phyloP scores from a whole-genome alignment of 2,329 filamentous ascomycete genomes.

The Lasiodiplodia gonubiensis region DNA sequence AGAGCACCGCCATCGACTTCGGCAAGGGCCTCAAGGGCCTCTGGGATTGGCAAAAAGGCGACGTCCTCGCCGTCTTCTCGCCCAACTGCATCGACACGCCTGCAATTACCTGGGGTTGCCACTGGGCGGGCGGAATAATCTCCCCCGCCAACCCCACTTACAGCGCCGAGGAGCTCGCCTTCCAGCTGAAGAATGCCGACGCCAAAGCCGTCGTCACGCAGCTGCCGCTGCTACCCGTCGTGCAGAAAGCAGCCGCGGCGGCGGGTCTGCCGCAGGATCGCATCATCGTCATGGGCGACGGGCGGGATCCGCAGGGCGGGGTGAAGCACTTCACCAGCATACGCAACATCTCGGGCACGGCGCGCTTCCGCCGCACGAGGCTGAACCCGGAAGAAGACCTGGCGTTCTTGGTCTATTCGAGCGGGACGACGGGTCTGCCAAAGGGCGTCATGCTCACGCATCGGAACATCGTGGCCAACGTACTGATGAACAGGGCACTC shows the following conservation, averaged over 20 bases:
- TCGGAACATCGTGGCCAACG: constrained; percentile 79
- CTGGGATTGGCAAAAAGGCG: constrained; percentile 81
- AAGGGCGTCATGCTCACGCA: constrained; percentile 92
- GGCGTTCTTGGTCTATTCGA: constrained; percentile 86
- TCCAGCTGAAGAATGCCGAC: constrained; percentile 79
- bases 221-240: constrained; percentile 66
- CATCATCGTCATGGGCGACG: constrained; percentile 78
- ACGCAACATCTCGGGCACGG: constrained; percentile 65
- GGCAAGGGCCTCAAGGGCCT: constrained; percentile 76
- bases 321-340: constrained; percentile 77
- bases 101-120: constrained; percentile 74
- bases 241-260: constrained; percentile 69
- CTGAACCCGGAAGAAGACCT: constrained; percentile 74
- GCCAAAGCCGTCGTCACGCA: constrained; percentile 81
- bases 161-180: constrained; percentile 80
- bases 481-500: constrained; percentile 49
- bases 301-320: constrained; percentile 61
- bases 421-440: constrained; percentile 86
- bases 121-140: constrained; percentile 81
- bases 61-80: constrained; percentile 81
- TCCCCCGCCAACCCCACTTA: constrained; percentile 91
- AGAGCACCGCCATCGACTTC: constrained; percentile 71
- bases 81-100: constrained; percentile 88
- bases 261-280: constrained; percentile 73
- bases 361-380: constrained; percentile 64